These are phyloP conservation scores for Phalaenopsis hybrid DNA, from an alignment of 116 monocot genomes.

Conservation along the genomic window DNA sequence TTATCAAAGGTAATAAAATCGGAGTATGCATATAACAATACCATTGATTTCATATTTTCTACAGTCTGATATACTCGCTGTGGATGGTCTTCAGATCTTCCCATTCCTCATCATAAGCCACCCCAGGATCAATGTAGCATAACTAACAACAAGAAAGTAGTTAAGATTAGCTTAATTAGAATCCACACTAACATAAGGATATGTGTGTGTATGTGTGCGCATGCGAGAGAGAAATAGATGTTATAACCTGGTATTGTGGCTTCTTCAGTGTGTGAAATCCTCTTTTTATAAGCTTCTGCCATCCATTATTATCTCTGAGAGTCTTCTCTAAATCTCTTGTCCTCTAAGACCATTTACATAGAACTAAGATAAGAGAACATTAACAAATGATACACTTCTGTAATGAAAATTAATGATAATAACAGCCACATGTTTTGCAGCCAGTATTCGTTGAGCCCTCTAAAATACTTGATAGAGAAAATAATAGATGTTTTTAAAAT, in stretches of 20 bases:
- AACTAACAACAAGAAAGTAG: background rate
- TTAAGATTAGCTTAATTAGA: background rate
- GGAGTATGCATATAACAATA: background rate
- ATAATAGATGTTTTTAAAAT: background rate
- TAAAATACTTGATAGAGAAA: background rate
- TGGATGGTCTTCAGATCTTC: conserved; percentile 67
- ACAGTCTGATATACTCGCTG: conserved; percentile 41
- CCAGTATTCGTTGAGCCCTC: background rate
- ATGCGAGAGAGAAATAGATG: conserved; percentile 4
- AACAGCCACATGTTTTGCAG: background rate
- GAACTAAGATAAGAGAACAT: background rate
- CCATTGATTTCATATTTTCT: conserved; percentile 7
- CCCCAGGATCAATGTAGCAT: conserved; percentile 72
- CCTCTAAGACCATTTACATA: conserved; percentile 31
- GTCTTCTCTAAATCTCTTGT: conserved; percentile 60
- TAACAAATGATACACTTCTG: background rate
- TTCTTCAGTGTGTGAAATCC: conserved; percentile 72
- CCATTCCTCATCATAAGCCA: conserved; percentile 43
- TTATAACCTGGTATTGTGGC: conserved; percentile 81
- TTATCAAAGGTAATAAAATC: background rate
- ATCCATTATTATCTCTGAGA: conserved; percentile 56
- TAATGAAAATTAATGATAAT: background rate
- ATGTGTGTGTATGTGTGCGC: background rate
- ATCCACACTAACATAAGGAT: background rate
- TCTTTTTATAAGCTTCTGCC: conserved; percentile 85